Evolutionary conservation across 129 eudicot genomes (phyloP), one percentile per base, ranked within the genome.

Genomic region (Cynara cardunculus): DNA sequence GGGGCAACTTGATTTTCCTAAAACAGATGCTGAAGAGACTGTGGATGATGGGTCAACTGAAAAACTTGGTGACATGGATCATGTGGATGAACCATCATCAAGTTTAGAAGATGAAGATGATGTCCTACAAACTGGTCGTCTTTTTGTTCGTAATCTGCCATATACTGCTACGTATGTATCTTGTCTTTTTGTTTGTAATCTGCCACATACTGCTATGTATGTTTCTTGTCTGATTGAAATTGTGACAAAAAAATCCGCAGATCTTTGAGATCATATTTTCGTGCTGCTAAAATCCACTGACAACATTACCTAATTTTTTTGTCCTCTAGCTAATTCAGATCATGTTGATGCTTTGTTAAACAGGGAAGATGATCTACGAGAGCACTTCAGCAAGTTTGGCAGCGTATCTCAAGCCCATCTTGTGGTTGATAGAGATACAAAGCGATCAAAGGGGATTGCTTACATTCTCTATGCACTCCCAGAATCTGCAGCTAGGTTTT

Each of bases 291-390:
- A 28, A 35, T 46, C 73, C 16, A 34, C 39, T 31, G 53, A 72
- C 41, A 30, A 75, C 44, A 76, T 77, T 34, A 64, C 37, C 18
- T 62, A 19, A 13, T 30, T 62, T 69, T 56, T 80, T 21, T 31
- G 14, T 30, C 19, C 5, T 41, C 72, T n/a, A 3, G 26, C 24
- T 39, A 32, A 19, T 5, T 59, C 1, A 0, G 6, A 59, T 11
- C 67, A 19, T 5, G 24, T 78, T 68, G 8, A 61, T 83, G 71
- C 27, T 53, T 69, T 77, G 31, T 72, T 34, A 24, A 75, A 73
- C 90, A 95, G 99, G 25, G 99, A 95, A 86, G 99, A 92, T 84
- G 99, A 95, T 80, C 83, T 95, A 56, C 84, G 81, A 79, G 94
- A 92, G 66, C 91, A 86, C 77, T 95, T 92, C 72, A 85, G 93